Conservation (phyloP, 2,329 filamentous ascomycete genomes). For the Chaetomiaceae sp. region DNA sequence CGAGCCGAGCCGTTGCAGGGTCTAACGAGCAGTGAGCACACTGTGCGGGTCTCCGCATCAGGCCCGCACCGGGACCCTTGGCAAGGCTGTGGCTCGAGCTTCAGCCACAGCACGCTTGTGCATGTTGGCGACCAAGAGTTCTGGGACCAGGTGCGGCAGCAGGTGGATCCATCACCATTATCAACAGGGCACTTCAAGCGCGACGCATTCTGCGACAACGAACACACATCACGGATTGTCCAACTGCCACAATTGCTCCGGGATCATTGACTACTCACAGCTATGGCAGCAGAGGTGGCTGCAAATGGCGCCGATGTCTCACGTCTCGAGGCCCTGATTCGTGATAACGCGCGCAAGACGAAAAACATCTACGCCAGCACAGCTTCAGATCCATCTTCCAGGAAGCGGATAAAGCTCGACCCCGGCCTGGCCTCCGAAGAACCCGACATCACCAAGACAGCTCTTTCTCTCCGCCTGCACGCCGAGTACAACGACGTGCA, state of each 20-base stretch:
- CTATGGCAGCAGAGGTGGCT: slow-evolving; percentile 29
- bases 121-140: too few relatives aligned
- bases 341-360: slow-evolving; percentile 37
- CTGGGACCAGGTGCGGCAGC: slow-evolving; percentile 5
- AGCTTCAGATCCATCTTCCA: slow-evolving; percentile 16
- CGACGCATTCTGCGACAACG: too few relatives aligned
- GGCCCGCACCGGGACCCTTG: too few relatives aligned
- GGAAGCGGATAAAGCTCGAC: slow-evolving; percentile 32
- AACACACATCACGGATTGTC: too few relatives aligned
- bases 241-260: too few relatives aligned
- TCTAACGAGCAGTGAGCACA: slow-evolving; percentile 3
- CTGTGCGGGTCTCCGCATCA: slow-evolving; percentile 15
- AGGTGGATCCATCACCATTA: slow-evolving; percentile 12
- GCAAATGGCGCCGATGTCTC: slow-evolving; percentile 22
- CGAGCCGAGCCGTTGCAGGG: slow-evolving; percentile 10
- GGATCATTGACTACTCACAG: background rate
- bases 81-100: slow-evolving; percentile 14
- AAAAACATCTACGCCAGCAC: slow-evolving; percentile 35
- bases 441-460: slow-evolving; percentile 35
- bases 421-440: slow-evolving; percentile 33
- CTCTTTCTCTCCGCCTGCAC: slow-evolving; percentile 53
- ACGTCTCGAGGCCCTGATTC: slow-evolving; percentile 33
- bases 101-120: slow-evolving; percentile 13
- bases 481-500: slow-evolving; percentile 73
- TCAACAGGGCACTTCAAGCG: too few relatives aligned